Base-by-base conservation (phyloP, 345 rosid species). In the Rubroshorea leprosula region DNA sequence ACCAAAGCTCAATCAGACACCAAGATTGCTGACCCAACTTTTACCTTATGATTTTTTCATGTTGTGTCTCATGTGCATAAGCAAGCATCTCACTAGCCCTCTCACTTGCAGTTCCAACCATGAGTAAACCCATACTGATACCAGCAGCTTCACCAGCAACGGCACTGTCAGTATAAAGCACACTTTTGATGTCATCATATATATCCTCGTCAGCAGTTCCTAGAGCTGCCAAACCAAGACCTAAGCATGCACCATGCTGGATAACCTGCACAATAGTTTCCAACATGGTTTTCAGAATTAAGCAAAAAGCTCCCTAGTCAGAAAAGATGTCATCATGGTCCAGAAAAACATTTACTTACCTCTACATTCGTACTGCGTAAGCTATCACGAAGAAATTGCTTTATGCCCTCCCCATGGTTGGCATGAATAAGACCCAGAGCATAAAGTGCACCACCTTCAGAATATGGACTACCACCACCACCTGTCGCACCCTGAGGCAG, bases 131-230 rank as follows among this genome's bases (percentile, higher is more conserved):
- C 97, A 94, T 94, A 70, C 97, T 81, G 61, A 94, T 83, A 38
- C 99, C 99, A 65, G 97, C 99, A 78, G 99, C 99, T 78, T 94
- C 99, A 65, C 99, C 96, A 45, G 97, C 97, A 67, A 94, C 96
- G 18, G 97, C 97, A 76, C 95, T 87, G 71, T 94, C 99, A 38
- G 87, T 77, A 23, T 94, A 90, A 31, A 94, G 83, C 57, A 74
- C 90, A 69, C 71, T 90, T 79, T 87, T 87, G 29, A 90, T 75
- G 67, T 94, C 96, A 66, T 94, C 97, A 65, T 82, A 94, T 55
- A 85, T 84, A 11, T 94, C 97, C 71, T 90, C 97, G 45, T 94
- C 96, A 25, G 99, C 99, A 44, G 99, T 94, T 74, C 99, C 99
- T 1, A 94, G 72, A 43, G 99, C 91, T 64, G 99, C 92, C 85